A percentile compares a stretch with the other conserved stretches of the same genome.
Evolutionary conservation across 176 grass and related monocot genomes (phyloP).

Genomic region (Elymus sibiricus): DNA sequence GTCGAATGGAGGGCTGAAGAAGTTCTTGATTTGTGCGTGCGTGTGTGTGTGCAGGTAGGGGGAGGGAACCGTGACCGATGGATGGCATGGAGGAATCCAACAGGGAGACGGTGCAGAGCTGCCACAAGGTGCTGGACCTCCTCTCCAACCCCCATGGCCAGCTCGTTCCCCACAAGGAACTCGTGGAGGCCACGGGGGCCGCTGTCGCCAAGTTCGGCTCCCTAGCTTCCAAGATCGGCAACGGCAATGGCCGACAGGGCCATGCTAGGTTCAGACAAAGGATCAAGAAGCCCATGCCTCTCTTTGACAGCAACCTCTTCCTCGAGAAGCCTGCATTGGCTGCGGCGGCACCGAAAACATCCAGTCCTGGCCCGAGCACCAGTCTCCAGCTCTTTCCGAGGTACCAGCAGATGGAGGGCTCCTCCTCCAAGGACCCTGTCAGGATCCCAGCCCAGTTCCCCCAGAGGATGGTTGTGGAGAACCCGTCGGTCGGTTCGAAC

Average conservation of each 20-base stretch:
- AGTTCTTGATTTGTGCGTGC: constrained; percentile 10
- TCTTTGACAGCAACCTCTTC: constrained; percentile 68
- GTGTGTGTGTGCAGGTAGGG: neutral
- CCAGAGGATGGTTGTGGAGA: constrained; percentile 58
- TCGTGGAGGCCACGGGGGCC: constrained; percentile 51
- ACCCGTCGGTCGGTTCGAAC: constrained; percentile 8
- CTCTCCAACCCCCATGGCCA: constrained; percentile 59
- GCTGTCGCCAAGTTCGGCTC: constrained; percentile 66
- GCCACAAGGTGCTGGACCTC: constrained; percentile 66
- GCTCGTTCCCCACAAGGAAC: constrained; percentile 49
- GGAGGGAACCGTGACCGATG: constrained; percentile 36
- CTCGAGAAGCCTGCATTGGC: constrained; percentile 39
- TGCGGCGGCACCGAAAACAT: neutral
- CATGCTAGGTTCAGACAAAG: constrained; percentile 74
- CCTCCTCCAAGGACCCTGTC: constrained; percentile 39
- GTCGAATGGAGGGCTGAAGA: neutral
- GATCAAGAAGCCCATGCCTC: constrained; percentile 60
- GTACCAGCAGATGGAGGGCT: constrained; percentile 50
- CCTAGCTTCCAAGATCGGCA: constrained; percentile 51
- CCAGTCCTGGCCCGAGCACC: constrained; percentile 26
- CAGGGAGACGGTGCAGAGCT: constrained; percentile 65
- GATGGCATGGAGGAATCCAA: constrained; percentile 71
- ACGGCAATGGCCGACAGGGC: constrained; percentile 52
- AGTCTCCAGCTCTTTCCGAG: constrained; percentile 67
- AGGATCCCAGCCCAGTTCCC: constrained; percentile 61